These are phyloP conservation scores for Gomphus sp. DNA, from an alignment of 1,284 basidiomycete species.

Conservation along the genomic window DNA sequence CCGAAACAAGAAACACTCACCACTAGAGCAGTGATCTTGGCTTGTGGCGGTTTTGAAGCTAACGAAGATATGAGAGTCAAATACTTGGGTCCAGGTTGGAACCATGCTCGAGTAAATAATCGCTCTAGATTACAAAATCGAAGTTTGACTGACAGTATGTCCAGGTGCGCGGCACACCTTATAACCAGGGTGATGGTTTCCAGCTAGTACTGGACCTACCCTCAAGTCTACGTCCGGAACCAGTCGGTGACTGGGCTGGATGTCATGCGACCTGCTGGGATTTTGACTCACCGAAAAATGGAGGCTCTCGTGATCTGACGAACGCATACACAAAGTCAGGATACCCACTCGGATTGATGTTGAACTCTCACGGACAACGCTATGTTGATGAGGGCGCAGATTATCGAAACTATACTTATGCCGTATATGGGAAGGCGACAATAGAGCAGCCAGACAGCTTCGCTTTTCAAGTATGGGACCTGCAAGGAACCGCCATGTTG, in stretches of 20 bases:
- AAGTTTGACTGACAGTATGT: background rate
- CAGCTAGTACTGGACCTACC: conserved; percentile 39
- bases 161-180: conserved; percentile 60
- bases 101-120: conserved; percentile 38
- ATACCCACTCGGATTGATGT: conserved; percentile 60
- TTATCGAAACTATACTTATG: conserved; percentile 64
- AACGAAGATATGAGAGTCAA: conserved; percentile 39
- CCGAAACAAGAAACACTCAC: conserved; percentile 24
- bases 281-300: conserved; percentile 41
- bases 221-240: conserved; percentile 28
- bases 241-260: conserved; percentile 48
- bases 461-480: conserved; percentile 58
- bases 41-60: conserved; percentile 58
- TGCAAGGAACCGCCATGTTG: conserved; percentile 31
- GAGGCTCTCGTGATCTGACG: conserved; percentile 45
- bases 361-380: conserved; percentile 44
- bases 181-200: conserved; percentile 57
- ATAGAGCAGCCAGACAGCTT: conserved; percentile 45
- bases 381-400: conserved; percentile 67
- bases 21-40: conserved; percentile 42
- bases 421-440: conserved; percentile 52
- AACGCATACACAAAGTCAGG: conserved; percentile 68
- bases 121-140: background rate
- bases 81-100: conserved; percentile 48
- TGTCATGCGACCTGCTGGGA: conserved; percentile 69